phyloP scores from a whole-genome alignment of 1,284 basidiomycete genomes.

The Apiotrichum domesticum region DNA sequence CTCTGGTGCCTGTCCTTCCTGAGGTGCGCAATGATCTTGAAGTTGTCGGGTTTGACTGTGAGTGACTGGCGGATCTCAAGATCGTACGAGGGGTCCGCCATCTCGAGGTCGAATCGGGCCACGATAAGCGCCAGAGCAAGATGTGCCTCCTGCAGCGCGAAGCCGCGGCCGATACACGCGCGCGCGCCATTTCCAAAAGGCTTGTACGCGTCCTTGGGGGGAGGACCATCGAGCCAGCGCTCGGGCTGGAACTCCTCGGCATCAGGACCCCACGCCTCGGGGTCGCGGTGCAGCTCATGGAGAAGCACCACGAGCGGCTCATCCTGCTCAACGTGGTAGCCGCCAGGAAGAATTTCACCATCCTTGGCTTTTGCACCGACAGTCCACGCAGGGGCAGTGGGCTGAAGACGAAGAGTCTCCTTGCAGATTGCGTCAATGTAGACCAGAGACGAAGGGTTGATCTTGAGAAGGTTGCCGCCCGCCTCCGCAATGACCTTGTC shows the following conservation, averaged over 20 bases:
- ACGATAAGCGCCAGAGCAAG: conserved; percentile 49
- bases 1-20: conserved; percentile 28
- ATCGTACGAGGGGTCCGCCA: conserved; percentile 50
- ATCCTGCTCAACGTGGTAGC: conserved; percentile 47
- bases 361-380: conserved; percentile 9
- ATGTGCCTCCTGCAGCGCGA: conserved; percentile 53
- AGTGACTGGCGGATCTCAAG: conserved; percentile 51
- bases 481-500: conserved; percentile 46
- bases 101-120: conserved; percentile 51
- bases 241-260: conserved; percentile 47
- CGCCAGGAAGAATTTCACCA: conserved; percentile 13
- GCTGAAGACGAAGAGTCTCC: conserved; percentile 51
- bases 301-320: conserved; percentile 40
- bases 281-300: conserved; percentile 49
- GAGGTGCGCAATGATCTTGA: conserved; percentile 48
- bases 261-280: conserved; percentile 52
- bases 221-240: conserved; percentile 52
- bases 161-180: conserved; percentile 47
- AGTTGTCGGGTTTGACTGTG: conserved; percentile 52
- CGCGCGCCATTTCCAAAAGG: conserved; percentile 30
- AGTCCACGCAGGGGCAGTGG: conserved; percentile 43
- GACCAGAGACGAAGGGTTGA: conserved; percentile 47
- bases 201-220: conserved; percentile 42
- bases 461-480: conserved; percentile 14
- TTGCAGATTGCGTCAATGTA: conserved; percentile 53